Evolutionary conservation across 306 rosid species (phyloP).

Genomic region (Amphicarpaea edgeworthii): DNA sequence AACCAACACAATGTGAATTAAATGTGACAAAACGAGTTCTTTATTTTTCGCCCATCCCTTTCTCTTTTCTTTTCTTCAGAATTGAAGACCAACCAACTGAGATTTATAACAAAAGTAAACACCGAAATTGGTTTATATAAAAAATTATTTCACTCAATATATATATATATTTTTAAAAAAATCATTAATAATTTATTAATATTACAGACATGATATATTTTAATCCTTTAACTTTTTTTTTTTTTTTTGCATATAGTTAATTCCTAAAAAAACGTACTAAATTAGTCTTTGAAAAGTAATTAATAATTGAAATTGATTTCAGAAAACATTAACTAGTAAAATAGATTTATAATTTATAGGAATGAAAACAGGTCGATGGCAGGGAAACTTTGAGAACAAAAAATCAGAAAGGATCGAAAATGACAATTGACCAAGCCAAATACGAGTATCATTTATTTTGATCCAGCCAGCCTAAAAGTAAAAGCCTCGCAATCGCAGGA

Average conservation of each 20-base stretch:
- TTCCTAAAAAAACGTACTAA: no score
- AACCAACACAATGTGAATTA: neutral
- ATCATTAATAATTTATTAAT: neutral
- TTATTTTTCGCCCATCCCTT: neutral
- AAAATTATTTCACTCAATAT: neutral
- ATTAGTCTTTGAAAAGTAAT: no score
- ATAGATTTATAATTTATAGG: no score
- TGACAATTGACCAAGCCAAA: conserved; percentile 41
- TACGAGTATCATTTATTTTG: conserved; percentile 38
- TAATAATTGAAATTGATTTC: no score
- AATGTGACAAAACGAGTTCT: neutral
- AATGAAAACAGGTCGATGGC: no score
- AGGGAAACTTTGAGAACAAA: neutral
- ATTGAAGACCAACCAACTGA: neutral
- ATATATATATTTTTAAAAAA: neutral
- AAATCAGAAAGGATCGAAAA: conserved; percentile 33
- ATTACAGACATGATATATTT: no score
- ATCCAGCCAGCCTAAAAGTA: no score
- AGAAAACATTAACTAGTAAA: no score
- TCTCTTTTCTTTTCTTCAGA: neutral
- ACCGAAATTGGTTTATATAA: neutral
- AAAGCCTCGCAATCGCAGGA: neutral
- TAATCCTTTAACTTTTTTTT: no score
- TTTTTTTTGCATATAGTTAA: no score
- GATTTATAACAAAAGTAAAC: neutral